Conservation (phyloP, 2,329 filamentous ascomycete genomes). For the Zalaria sp. region DNA sequence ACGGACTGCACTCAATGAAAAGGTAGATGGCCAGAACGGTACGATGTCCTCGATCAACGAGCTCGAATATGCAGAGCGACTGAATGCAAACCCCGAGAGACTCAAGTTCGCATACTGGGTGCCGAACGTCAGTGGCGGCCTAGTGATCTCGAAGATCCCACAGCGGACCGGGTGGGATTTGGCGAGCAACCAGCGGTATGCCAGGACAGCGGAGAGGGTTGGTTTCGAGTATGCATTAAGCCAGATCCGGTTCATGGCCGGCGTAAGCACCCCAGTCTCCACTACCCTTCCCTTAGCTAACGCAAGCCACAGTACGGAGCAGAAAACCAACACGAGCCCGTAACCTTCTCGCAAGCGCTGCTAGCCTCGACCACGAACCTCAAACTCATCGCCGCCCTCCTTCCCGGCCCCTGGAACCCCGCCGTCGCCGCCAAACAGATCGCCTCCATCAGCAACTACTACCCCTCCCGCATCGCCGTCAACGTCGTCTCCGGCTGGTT, state of each 20-base stretch:
- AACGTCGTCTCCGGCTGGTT: constrained; percentile 42
- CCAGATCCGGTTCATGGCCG: constrained; percentile 40
- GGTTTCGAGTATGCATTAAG: constrained; percentile 39
- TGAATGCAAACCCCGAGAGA: constrained; percentile 29
- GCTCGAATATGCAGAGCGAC: constrained; percentile 19
- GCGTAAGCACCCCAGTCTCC: constrained; percentile 8
- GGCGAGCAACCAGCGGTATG: constrained; percentile 34
- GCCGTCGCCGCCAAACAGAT: constrained; percentile 40
- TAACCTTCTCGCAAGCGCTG: constrained; percentile 37
- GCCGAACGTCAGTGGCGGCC: constrained; percentile 38
- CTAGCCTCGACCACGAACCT: constrained; percentile 32
- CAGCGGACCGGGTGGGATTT: constrained; percentile 37
- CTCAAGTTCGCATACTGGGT: constrained; percentile 40
- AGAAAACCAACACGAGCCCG: constrained; percentile 37
- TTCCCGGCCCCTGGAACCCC: constrained; percentile 38
- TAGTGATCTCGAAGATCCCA: constrained; percentile 39
- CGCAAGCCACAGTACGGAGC: constrained; percentile 12
- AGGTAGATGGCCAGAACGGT: background rate
- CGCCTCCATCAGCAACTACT: constrained; percentile 39
- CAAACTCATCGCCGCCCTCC: constrained; percentile 37
- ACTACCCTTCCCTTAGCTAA: background rate
- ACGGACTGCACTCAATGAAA: background rate
- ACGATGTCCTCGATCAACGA: constrained; percentile 4
- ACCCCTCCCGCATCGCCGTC: constrained; percentile 35
- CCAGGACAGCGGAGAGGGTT: constrained; percentile 31